Percentiles rank a stretch among this genome's conserved stretches.
Evolutionary conservation across 2,329 filamentous ascomycete species (phyloP).

Genomic region (Cercospora brassicicola): DNA sequence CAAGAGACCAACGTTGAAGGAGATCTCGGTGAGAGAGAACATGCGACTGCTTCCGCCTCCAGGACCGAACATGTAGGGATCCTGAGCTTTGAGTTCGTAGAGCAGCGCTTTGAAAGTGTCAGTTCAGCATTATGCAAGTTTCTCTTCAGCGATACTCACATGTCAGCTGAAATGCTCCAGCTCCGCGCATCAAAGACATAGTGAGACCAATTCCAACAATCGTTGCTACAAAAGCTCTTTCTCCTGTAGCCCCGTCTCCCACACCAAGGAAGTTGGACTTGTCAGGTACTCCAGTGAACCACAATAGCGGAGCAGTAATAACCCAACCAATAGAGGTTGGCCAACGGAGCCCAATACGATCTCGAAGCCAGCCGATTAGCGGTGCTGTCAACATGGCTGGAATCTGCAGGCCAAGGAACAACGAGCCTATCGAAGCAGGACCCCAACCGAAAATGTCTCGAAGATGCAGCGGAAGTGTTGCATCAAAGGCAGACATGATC

Average conservation of each 20-base stretch:
- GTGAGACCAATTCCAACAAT: constrained; percentile 23
- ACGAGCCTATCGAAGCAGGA: constrained; percentile 19
- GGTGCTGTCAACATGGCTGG: constrained; percentile 23
- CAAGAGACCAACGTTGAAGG: constrained; percentile 22
- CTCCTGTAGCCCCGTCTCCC: constrained; percentile 11
- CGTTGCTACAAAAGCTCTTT: constrained; percentile 19
- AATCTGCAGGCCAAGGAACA: constrained; percentile 25
- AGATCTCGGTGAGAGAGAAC: constrained; percentile 25
- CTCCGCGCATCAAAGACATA: constrained; percentile 18
- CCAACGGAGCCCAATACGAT: constrained; percentile 23
- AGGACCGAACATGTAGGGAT: constrained; percentile 24
- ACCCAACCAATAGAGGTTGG: constrained; percentile 24
- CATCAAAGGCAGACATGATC: constrained; percentile 24
- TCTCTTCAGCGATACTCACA: constrained; percentile 5
- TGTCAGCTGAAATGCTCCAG: constrained; percentile 25
- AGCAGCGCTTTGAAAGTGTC: constrained; percentile 12
- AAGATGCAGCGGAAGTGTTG: constrained; percentile 24
- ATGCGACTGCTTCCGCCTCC: constrained; percentile 21
- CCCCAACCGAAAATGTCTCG: constrained; percentile 23
- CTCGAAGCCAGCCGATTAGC: constrained; percentile 22
- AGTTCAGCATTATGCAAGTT: not conserved
- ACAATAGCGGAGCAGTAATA: constrained; percentile 18
- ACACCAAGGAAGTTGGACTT: constrained; percentile 19
- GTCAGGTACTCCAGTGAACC: constrained; percentile 26
- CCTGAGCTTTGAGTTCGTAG: constrained; percentile 15